phyloP scores from a whole-genome alignment of 495 filamentous ascomycete species.

The Stereocaulon alpinum region DNA sequence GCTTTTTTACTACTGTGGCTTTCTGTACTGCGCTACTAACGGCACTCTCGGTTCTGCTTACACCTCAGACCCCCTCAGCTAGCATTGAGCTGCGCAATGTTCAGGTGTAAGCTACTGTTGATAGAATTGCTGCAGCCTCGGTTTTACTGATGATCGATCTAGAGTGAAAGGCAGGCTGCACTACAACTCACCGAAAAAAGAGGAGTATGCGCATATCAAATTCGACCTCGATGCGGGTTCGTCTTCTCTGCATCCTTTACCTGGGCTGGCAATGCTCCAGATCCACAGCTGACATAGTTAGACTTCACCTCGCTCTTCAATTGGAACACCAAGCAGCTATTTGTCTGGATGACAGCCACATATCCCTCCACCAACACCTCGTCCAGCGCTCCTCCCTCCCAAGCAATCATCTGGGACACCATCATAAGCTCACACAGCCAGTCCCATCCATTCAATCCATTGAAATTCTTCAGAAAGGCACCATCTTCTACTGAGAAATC shows the following conservation, averaged over 20 bases:
- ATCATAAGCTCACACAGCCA: constrained; percentile 69
- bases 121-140: not conserved
- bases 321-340: constrained; percentile 99
- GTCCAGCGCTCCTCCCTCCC: constrained; percentile 34
- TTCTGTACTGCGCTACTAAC: constrained; percentile 70
- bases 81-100: constrained; percentile 63
- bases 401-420: constrained; percentile 88
- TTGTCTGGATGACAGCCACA: constrained; percentile 83
- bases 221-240: constrained; percentile 77
- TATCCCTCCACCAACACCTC: constrained; percentile 51
- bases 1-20: constrained; percentile 92
- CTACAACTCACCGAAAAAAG: constrained; percentile 84
- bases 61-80: constrained; percentile 55
- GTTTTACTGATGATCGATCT: constrained; percentile 15
- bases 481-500: constrained; percentile 18
- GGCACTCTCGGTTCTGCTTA: constrained; percentile 65
- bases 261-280: no score
- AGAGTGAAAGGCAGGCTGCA: constrained; percentile 83
- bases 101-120: constrained; percentile 59
- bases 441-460: constrained; percentile 36
- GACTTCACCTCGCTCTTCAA: constrained; percentile 89
- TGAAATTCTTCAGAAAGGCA: constrained; percentile 24
- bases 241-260: not conserved
- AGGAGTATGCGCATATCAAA: constrained; percentile 88
- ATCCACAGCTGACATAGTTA: constrained; percentile 19